Base-by-base conservation (phyloP, 2,329 filamentous ascomycete genomes). In the Talaromyces sp. region DNA sequence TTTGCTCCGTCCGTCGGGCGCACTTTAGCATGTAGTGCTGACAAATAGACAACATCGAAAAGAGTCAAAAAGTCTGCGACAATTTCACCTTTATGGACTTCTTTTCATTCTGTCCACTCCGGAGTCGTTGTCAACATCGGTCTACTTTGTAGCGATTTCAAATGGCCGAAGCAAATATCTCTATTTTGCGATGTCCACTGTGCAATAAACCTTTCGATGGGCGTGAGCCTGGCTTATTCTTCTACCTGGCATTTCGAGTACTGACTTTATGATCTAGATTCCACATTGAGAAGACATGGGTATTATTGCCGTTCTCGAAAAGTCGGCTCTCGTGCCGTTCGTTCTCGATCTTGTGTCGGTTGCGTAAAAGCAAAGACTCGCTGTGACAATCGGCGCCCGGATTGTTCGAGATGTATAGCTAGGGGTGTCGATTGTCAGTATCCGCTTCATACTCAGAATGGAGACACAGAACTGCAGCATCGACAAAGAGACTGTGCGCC, bases 221-320 rank as follows among this genome's bases (percentile, higher is more conserved):
- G 66, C 63, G 76, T 79, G 60, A 71, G 72, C 72, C 44, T 63
- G 54, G 6, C 18, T 16, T n/a, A 4, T 14, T 54, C 28, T 12
- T 21, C 48, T 21, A 21, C 31, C 11, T 16, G 5, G 23, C 9
- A 5, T 18, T 5, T 37, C 57, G 42, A 50, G 23, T 60, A 28
- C 67, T 33, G 62, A 66, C 64, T 70, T 64, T 68, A 55, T 63
- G 7, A 33, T 18, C 42, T 62, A 80, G 77, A 71, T 52, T 73
- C 77, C 8, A 77, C 77, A 9, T 64, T 79, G 63, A 80, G 78
- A 66, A 75, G 78, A 69, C 77, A 80, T 71, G 74, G 74, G 50
- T 80, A 80, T 65, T 80, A 80, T 46, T 80, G 78, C 66, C 76
- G 77, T 21, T 77, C 77, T 68, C 70, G 75, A 65, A 73, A 66